Percentiles rank a stretch among this genome's conserved stretches.
Conservation (phyloP, 352 stramenopile species). For the Pythium periplocum region DNA sequence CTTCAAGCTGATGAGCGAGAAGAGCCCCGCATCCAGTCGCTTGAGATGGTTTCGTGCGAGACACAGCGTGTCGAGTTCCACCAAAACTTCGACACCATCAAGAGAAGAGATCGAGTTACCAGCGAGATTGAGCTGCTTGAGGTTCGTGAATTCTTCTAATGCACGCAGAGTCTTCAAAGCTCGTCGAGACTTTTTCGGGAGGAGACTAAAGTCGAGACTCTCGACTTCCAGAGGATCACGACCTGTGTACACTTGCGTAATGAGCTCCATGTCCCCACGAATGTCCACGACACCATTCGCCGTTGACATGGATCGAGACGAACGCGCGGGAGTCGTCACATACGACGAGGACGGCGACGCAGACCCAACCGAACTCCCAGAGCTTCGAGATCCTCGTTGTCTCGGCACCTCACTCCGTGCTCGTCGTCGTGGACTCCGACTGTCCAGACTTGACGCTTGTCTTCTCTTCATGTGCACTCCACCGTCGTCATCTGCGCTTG, state of each 20-base stretch:
- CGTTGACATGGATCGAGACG: conserved; percentile 10
- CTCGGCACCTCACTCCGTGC: conserved; percentile 10
- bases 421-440: conserved; percentile 2
- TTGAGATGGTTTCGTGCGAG: conserved; percentile 75
- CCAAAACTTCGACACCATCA: conserved; percentile 50
- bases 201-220: not conserved
- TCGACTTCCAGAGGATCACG: no score
- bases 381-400: conserved; percentile 1
- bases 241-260: no score
- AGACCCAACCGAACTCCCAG: conserved; percentile 2
- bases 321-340: conserved; percentile 5
- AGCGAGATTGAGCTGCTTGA: conserved; percentile 52
- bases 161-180: conserved; percentile 54
- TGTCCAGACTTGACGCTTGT: no score
- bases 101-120: conserved; percentile 57
- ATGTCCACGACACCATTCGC: conserved; percentile 7
- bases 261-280: not conserved
- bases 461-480: no score
- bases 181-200: conserved; percentile 40
- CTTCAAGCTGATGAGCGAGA: conserved; percentile 32
- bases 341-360: conserved; percentile 7
- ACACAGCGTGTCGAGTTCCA: conserved; percentile 34
- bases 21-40: conserved; percentile 37
- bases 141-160: conserved; percentile 37
- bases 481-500: no score